phyloP scores from a whole-genome alignment of 2,329 filamentous ascomycete species.

The Penicillium sp. region DNA sequence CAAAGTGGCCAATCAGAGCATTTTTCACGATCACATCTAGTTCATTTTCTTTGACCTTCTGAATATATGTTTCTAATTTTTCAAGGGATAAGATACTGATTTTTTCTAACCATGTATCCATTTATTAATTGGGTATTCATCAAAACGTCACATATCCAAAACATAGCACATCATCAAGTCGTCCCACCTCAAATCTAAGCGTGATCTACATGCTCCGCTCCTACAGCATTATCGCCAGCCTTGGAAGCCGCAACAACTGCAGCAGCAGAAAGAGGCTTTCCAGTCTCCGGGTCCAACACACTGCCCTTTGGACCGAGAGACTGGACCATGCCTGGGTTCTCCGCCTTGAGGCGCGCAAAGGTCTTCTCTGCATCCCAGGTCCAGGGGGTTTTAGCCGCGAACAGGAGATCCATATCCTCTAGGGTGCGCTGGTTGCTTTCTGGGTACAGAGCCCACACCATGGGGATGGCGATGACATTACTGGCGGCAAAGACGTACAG shows the following conservation, averaged over 20 bases:
- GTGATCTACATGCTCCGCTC: slow-evolving; percentile 20
- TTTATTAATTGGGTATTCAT: background rate
- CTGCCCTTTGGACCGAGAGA: slow-evolving; percentile 36
- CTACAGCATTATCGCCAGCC: slow-evolving; percentile 2
- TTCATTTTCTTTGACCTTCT: too few species aligned
- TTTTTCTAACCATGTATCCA: background rate
- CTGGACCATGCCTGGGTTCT: slow-evolving; percentile 54
- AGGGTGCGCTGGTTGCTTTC: slow-evolving; percentile 72
- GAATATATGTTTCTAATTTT: background rate
- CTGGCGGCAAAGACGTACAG: slow-evolving; percentile 70
- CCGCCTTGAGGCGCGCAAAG: slow-evolving; percentile 60
- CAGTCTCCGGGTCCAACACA: slow-evolving; percentile 33
- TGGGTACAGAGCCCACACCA: slow-evolving; percentile 72
- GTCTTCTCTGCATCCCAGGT: slow-evolving; percentile 68
- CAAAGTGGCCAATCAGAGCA: slow-evolving; percentile 26
- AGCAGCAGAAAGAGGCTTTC: slow-evolving; percentile 18
- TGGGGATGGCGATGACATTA: slow-evolving; percentile 64
- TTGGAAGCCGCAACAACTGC: slow-evolving; percentile 3
- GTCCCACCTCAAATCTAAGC: slow-evolving; percentile 1
- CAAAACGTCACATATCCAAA: background rate
- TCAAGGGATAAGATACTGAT: too few species aligned
- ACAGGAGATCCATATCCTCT: slow-evolving; percentile 73
- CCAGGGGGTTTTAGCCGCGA: slow-evolving; percentile 65
- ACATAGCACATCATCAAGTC: background rate
- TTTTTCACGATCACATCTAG: background rate